Evolutionary conservation across 345 rosid species (phyloP).

Genomic region (Passiflora organensis): DNA sequence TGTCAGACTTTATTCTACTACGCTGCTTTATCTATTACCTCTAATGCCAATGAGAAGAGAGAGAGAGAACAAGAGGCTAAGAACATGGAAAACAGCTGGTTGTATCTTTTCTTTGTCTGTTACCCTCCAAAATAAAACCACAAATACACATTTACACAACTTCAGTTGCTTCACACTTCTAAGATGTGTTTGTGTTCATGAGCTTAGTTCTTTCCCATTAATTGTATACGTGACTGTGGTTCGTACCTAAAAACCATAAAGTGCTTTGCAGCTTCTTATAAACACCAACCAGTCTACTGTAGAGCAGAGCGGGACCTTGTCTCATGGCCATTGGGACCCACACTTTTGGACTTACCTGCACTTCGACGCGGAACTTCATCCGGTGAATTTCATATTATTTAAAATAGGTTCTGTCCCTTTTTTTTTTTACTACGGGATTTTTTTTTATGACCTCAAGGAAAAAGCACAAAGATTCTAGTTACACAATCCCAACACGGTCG

Average conservation of each 20-base stretch:
- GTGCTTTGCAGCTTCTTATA: conserved; percentile 48
- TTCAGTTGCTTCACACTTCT: background rate
- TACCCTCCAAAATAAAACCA: too few relatives aligned
- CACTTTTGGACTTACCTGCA: conserved; percentile 9
- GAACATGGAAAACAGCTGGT: conserved; percentile 13
- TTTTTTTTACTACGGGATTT: background rate
- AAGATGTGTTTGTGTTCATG: background rate
- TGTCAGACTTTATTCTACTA: conserved; percentile 42
- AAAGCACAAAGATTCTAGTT: conserved; percentile 23
- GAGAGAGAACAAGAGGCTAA: conserved; percentile 5
- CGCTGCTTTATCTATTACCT: too few relatives aligned
- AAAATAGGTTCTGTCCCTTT: background rate
- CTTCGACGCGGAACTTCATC: conserved; percentile 22
- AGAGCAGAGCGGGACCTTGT: conserved; percentile 17
- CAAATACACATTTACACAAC: too few relatives aligned
- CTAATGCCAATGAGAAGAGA: too few relatives aligned
- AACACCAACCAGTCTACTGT: conserved; percentile 18
- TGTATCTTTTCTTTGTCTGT: background rate
- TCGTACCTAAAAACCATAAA: too few relatives aligned
- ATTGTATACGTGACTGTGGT: too few relatives aligned
- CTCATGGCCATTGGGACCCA: conserved; percentile 28
- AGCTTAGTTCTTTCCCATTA: background rate
- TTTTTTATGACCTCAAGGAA: too few relatives aligned
- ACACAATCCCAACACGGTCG: conserved; percentile 22
- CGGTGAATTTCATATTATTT: conserved; percentile 1